Percentiles rank a stretch among this genome's conserved stretches.
phyloP scores from a whole-genome alignment of 75 land plant species.

The Sequoia sempervirens region DNA sequence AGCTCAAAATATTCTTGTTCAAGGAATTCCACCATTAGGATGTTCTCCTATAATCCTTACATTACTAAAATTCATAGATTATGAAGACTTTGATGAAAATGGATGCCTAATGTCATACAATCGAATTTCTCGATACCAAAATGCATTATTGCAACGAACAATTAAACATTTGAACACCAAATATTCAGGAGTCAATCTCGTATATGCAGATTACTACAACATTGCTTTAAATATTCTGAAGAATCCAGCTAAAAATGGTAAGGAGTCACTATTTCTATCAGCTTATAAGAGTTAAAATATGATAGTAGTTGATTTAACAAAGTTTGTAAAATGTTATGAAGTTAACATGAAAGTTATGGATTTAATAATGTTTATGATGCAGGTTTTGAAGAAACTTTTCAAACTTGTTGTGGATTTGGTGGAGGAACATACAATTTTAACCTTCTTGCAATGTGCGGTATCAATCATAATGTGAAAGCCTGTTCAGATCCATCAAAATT shows the following conservation, averaged over 20 bases:
- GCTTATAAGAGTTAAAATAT: too few relatives aligned
- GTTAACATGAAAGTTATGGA: background rate
- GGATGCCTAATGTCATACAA: background rate
- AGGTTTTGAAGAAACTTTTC: too few relatives aligned
- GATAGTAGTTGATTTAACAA: too few relatives aligned
- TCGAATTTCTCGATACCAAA: too few relatives aligned
- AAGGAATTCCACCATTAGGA: conserved; percentile 14
- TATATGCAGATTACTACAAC: conserved; percentile 43
- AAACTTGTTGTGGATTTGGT: too few relatives aligned
- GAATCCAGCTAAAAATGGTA: conserved; percentile 7
- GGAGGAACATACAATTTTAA: too few relatives aligned
- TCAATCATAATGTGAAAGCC: background rate
- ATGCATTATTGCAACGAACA: too few relatives aligned
- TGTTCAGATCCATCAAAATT: conserved; percentile 23
- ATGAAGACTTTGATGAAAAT: background rate
- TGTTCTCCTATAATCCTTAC: conserved; percentile 35
- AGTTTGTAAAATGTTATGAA: too few relatives aligned
- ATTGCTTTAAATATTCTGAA: conserved; percentile 10
- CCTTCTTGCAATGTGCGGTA: conserved; percentile 30
- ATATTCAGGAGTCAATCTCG: conserved; percentile 12
- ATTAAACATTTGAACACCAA: too few relatives aligned
- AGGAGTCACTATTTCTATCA: background rate
- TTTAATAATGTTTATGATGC: too few relatives aligned
- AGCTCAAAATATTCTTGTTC: conserved; percentile 24
- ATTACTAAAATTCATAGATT: conserved; percentile 23